These are phyloP conservation scores for Euphrasia arctica DNA, from an alignment of 305 asterid genomes.

Conservation along the genomic window DNA sequence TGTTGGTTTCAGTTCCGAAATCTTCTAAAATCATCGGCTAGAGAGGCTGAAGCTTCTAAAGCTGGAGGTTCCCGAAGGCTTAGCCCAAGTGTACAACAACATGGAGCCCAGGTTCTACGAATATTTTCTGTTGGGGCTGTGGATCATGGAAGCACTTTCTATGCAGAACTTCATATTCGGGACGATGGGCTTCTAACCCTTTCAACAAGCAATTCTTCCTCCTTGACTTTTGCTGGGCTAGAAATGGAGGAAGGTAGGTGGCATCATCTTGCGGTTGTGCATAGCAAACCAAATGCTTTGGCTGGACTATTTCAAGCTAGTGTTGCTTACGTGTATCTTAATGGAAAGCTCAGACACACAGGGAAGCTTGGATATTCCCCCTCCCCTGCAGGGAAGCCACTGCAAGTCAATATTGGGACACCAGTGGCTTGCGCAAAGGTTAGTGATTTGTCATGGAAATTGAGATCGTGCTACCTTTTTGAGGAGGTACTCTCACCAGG, in stretches of 20 bases:
- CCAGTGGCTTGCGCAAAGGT: conserved; percentile 75
- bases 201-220: conserved; percentile 93
- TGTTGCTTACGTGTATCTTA: conserved; percentile 87
- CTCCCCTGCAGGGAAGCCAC: conserved; percentile 91
- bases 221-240: conserved; percentile 79
- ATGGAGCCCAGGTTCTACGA: conserved; percentile 60
- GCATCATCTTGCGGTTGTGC: conserved; percentile 99
- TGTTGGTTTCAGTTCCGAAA: conserved; percentile 96
- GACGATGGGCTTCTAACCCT: conserved; percentile 91
- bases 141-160: conserved; percentile 66
- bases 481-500: conserved; percentile 99
- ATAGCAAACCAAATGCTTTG: conserved; percentile 99
- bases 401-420: conserved; percentile 93
- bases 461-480: conserved; percentile 93
- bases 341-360: conserved; percentile 91
- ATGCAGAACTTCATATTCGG: conserved; percentile 83
- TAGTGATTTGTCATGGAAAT: conserved; percentile 89
- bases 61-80: conserved; percentile 54
- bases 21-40: conserved; percentile 60
- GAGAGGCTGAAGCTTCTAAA: conserved; percentile 66
- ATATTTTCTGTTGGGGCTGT: conserved; percentile 91
- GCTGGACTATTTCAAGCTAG: conserved; percentile 99
- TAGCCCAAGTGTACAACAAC: conserved; percentile 48
- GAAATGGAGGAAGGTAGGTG: conserved; percentile 98
- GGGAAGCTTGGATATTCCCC: conserved; percentile 99